Base-by-base conservation (phyloP, 768 basidiomycete genomes). In the Stropharia rugosoannulata region DNA sequence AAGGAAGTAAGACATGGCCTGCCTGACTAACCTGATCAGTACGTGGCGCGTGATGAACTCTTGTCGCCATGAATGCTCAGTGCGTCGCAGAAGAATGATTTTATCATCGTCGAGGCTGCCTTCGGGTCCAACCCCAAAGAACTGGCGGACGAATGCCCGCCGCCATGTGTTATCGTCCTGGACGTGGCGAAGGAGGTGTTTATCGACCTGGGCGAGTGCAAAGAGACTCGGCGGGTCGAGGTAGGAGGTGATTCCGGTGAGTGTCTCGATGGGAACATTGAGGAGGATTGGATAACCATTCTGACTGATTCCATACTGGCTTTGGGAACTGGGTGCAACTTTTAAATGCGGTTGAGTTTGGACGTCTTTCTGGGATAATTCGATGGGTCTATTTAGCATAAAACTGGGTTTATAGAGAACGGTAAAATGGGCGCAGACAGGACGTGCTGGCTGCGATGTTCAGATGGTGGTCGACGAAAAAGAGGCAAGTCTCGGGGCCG, bases 81-180 rank as follows among this genome's bases (percentile, higher is more conserved):
- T 73, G 49, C 83, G 75, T 64, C 84, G 76, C 42, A 93, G 73
- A 54, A 82, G 66, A 18, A 90, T 72, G 52, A 80, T 65, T 49
- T 72, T 72, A 56, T 68, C 73, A 40, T 71, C 70, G 57, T 78
- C 68, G 32, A 87, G 68, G 56, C 83, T 80, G 52, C 70, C 70
- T 69, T 92, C 88, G 15, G 89, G 90, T 8, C 76, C 70, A 50
- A 91, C 79, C 47, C 81, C 84, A 42, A 91, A 67, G 64, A 84
- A 85, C 66, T 86, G 85, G 50, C 75, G 80, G 58, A 84, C 73
- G 68, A 90, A 90, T 27, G 92, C 91, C 18, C 83, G 75, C 49
- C 81, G 78, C 91, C 91, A 94, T 36, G 89, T 92, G 64, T 82
- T 85, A 57, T 94, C 91, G 62, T 89, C 80, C 52, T 80, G 80